Percentiles rank a stretch among this genome's conserved stretches.
phyloP scores from a whole-genome alignment of 805 yeast genomes.

The Pichia exigua region DNA sequence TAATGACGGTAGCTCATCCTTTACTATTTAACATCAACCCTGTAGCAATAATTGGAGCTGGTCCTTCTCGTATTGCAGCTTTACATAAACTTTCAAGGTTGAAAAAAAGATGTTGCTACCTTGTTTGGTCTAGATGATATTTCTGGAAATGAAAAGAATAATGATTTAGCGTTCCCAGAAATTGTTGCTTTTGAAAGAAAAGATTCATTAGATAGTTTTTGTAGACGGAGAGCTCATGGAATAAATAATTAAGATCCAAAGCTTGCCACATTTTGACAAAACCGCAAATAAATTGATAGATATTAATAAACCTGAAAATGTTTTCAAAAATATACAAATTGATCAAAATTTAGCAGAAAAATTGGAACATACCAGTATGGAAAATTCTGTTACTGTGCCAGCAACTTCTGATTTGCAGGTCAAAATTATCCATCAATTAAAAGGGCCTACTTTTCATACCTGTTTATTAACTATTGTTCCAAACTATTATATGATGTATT shows the following conservation, averaged over 20 bases:
- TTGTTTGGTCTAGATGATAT: conserved; percentile 12
- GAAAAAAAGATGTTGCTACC: conserved; percentile 23
- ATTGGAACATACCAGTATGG: conserved; percentile 25
- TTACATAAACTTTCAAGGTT: conserved; percentile 28
- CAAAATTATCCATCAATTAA: conserved; percentile 28
- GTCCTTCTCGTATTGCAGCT: conserved; percentile 35
- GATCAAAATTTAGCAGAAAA: conserved; percentile 9
- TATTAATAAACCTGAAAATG: conserved; percentile 4
- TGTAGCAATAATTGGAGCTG: conserved; percentile 37
- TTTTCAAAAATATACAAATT: conserved; percentile 8
- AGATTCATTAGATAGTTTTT: conserved; percentile 34
- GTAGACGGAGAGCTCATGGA: conserved; percentile 22
- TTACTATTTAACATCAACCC: conserved; percentile 7
- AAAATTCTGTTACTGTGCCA: conserved; percentile 24
- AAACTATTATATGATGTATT: conserved; percentile 30
- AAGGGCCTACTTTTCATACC: conserved; percentile 30
- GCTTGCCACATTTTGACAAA: conserved; percentile 6
- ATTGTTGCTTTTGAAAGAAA: conserved; percentile 36
- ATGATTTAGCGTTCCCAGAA: conserved; percentile 23
- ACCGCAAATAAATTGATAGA: conserved; percentile 4
- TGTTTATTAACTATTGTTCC: conserved; percentile 38
- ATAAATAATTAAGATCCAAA: conserved; percentile 18
- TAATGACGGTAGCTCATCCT: conserved; percentile 4
- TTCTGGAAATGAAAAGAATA: conserved; percentile 1
- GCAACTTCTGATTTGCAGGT: background rate